These are phyloP conservation scores for Avena sativa DNA, from an alignment of 176 grass and related monocot species.

Conservation along the genomic window DNA sequence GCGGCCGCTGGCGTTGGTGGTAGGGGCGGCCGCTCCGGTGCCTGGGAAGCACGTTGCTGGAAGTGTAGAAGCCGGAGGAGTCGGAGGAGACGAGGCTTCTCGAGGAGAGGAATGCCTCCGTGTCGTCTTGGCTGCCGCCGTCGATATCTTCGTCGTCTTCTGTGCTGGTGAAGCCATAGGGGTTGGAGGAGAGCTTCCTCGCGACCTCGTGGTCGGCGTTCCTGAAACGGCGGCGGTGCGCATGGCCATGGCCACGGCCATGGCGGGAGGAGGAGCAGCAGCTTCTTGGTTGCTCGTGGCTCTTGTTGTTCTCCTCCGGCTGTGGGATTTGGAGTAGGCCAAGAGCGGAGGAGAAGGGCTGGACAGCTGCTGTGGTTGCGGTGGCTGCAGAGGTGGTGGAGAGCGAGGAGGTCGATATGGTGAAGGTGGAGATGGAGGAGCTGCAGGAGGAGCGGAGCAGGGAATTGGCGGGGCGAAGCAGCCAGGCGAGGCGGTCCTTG, in stretches of 20 bases:
- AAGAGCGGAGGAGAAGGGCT: constrained; percentile 39
- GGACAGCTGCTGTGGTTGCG: not conserved
- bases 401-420: not conserved
- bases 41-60: not conserved
- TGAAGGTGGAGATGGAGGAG: constrained; percentile 36
- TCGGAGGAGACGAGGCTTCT: constrained; percentile 73
- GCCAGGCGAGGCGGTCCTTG: constrained; percentile 64
- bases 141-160: constrained; percentile 34
- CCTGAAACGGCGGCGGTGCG: constrained; percentile 6
- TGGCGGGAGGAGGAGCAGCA: not conserved
- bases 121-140: constrained; percentile 38
- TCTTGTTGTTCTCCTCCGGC: not conserved
- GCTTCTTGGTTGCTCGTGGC: not conserved
- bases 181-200: constrained; percentile 47
- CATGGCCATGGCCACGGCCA: not conserved
- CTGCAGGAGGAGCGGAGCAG: constrained; percentile 64
- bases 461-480: constrained; percentile 57
- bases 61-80: constrained; percentile 69
- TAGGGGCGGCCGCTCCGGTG: not conserved
- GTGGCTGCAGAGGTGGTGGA: constrained; percentile 16
- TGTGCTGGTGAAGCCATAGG: constrained; percentile 73
- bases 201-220: not conserved
- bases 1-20: not conserved
- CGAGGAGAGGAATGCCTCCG: constrained; percentile 68
- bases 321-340: constrained; percentile 28